Conservation (phyloP, 495 filamentous ascomycete genomes). For the Thermothielavioides terrestris region DNA sequence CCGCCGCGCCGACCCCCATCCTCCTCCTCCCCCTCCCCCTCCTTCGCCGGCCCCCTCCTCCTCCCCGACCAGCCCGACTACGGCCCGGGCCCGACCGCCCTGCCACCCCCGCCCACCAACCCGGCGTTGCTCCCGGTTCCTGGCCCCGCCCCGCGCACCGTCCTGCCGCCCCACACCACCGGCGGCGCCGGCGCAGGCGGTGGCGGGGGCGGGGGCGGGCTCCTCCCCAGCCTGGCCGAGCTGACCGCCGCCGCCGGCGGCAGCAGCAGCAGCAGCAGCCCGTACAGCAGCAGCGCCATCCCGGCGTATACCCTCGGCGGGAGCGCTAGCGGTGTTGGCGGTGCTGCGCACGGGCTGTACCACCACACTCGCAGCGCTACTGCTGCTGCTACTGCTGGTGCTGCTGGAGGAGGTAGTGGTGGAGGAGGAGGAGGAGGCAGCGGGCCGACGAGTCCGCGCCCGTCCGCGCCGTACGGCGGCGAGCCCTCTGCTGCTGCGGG, state of each 20-base stretch:
- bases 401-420: too few relatives aligned
- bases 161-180: conserved; percentile 11
- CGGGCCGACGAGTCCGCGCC: too few relatives aligned
- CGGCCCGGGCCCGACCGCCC: conserved; percentile 28
- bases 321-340: neutral
- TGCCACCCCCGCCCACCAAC: conserved; percentile 12
- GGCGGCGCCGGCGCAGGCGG: conserved; percentile 9
- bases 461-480: too few relatives aligned
- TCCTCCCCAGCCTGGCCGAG: conserved; percentile 46
- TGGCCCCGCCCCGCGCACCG: conserved; percentile 38
- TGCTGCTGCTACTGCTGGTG: too few relatives aligned
- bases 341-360: too few relatives aligned
- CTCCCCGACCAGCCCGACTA: conserved; percentile 15
- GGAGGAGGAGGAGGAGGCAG: too few relatives aligned
- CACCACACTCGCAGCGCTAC: too few relatives aligned
- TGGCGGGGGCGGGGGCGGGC: conserved; percentile 13
- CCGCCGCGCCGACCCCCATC: too few relatives aligned
- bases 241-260: conserved; percentile 22
- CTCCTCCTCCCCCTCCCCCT: too few relatives aligned
- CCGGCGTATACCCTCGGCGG: conserved; percentile 1
- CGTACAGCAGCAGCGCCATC: conserved; percentile 30
- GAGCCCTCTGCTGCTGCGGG: too few relatives aligned
- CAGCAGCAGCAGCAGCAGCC: conserved; percentile 21
- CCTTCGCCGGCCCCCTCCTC: neutral
- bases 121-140: too few relatives aligned